phyloP scores from a whole-genome alignment of 163 green algal genomes.

The Scenedesmus sp. region DNA sequence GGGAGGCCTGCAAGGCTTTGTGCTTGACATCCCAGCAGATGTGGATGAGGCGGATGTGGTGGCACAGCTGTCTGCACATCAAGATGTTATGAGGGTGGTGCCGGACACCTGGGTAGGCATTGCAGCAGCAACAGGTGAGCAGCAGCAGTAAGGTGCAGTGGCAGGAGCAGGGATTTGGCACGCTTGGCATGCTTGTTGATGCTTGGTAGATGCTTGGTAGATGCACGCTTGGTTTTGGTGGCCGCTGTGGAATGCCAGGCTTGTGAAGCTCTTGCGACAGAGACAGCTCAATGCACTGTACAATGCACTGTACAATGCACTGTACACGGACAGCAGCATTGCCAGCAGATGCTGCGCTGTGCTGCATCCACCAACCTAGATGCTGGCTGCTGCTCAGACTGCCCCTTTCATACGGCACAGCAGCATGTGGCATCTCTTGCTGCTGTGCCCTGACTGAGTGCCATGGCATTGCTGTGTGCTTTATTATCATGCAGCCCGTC shows the following conservation, averaged over 20 bases:
- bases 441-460: not conserved
- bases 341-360: not conserved
- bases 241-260: not conserved
- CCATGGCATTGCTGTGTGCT: not conserved
- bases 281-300: too few relatives aligned
- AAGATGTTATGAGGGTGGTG: constrained; percentile 26
- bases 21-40: constrained; percentile 25
- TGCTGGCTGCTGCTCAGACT: not conserved
- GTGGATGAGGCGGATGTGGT: constrained; percentile 29
- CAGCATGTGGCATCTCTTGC: not conserved
- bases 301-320: too few relatives aligned
- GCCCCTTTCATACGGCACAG: not conserved
- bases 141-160: not conserved
- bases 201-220: not conserved
- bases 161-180: not conserved
- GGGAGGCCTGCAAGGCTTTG: constrained; percentile 11
- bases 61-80: not conserved
- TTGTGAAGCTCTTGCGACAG: too few relatives aligned
- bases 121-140: constrained; percentile 28
- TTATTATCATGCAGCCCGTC: not conserved
- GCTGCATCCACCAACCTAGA: not conserved
- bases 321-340: too few relatives aligned
- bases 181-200: too few relatives aligned
- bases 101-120: constrained; percentile 37
- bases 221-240: too few relatives aligned